Evolutionary conservation across 2,329 filamentous ascomycete species (phyloP), one percentile per base, ranked within the genome.

Genomic region (Aspergillus fischeri): DNA sequence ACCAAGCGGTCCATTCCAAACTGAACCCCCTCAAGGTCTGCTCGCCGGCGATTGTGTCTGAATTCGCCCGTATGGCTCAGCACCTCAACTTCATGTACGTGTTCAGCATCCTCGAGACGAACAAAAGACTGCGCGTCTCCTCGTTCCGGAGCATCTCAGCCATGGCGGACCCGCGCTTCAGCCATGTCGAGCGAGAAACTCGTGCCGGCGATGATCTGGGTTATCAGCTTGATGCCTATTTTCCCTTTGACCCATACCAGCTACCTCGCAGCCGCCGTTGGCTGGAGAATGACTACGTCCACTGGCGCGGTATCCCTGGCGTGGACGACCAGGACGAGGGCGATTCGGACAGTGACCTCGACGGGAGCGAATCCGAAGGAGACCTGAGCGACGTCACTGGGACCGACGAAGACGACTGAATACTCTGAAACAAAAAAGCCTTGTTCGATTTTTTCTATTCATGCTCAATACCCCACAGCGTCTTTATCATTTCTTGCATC

Each of bases 21-120:
- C 87, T 99, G 66, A 99, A 99, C 73, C 94, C 94, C 0, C 85
- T 99, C 53, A 96, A 96, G 73, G 90, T 99, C 63, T 96, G 92
- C 80, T 91, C 92, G 2, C 91, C 92, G 0, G 84, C 85, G 8
- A 97, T 99, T 59, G 93, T 97, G 27, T 83, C 89, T 51, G 90
- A 97, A 67, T 99, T 97, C 70, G 92, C 93, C 24, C 89, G 89
- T 68, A 87, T 97, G 53, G 87, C 92, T 1, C 86, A 91, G 67
- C 89, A 94, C 62, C 86, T 97, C 59, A 84, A 87, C 57, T 90
- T 99, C 68, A 84, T 96, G 74, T 97, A 96, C 71, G 86, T 97
- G 32, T 95, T 90, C 71, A 87, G 91, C 1, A 81, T 95, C 53
- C 83, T 99, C 25, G 93, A 97, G 70, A 88, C 86, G 60, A 99